Evolutionary conservation across 805 yeast genomes (phyloP).

Genomic region (Jamesozyma lodderae): DNA sequence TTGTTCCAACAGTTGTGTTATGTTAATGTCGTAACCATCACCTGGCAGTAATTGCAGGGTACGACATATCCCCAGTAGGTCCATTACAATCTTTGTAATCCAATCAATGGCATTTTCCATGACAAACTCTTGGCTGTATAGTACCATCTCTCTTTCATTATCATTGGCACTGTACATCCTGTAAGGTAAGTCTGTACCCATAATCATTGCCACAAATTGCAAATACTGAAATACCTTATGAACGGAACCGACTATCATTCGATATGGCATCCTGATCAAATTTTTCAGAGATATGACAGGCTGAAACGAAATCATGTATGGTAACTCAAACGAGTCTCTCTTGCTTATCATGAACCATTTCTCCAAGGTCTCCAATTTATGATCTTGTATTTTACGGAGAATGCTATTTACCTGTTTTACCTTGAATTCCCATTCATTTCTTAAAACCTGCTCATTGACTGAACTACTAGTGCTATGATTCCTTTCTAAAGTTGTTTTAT

Average conservation of each 20-base stretch:
- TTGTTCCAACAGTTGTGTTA: conserved; percentile 15
- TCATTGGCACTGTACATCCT: not conserved
- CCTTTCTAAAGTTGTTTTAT: not conserved
- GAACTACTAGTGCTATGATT: not conserved
- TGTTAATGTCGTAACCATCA: conserved; percentile 9
- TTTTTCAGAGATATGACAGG: conserved; percentile 22
- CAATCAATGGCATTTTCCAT: conserved; percentile 7
- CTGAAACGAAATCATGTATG: conserved; percentile 19
- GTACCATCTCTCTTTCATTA: not conserved
- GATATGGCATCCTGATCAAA: conserved; percentile 14
- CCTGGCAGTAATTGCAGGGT: conserved; percentile 12
- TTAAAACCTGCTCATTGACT: not conserved
- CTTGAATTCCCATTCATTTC: conserved; percentile 1
- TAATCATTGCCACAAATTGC: conserved; percentile 9
- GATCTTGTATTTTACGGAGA: conserved; percentile 7
- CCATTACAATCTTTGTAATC: conserved; percentile 14
- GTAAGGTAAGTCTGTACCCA: conserved; percentile 12
- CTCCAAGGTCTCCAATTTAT: conserved; percentile 9
- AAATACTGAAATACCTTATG: conserved; percentile 18
- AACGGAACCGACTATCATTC: conserved; percentile 15
- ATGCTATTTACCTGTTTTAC: not conserved
- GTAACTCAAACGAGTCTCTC: conserved; percentile 16
- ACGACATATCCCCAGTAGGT: conserved; percentile 13
- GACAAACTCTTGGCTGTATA: too few relatives aligned
- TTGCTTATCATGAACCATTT: conserved; percentile 18